phyloP scores from a whole-genome alignment of 805 yeast genomes.

The Starmera dryadoides region DNA sequence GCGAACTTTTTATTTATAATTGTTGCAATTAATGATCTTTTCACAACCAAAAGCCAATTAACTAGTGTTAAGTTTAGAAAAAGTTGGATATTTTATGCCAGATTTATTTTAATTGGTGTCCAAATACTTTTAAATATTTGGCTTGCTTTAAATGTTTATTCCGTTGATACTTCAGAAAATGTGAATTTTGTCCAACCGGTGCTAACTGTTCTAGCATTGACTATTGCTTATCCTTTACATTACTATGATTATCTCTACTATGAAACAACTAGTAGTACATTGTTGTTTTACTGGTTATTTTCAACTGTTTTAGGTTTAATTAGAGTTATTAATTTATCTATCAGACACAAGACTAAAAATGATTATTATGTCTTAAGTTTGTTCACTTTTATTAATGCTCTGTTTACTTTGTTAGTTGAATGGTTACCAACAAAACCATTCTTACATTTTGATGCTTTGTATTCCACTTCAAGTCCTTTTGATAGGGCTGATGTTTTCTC shows the following conservation, averaged over 20 bases:
- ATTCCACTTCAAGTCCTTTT: slow-evolving; percentile 27
- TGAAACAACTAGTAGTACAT: slow-evolving; percentile 55
- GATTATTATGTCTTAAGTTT: slow-evolving; percentile 23
- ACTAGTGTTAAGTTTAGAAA: slow-evolving; percentile 27
- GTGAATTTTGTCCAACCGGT: slow-evolving; percentile 30
- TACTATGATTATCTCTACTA: slow-evolving; percentile 67
- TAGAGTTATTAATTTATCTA: slow-evolving; percentile 31
- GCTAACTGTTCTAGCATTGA: slow-evolving; percentile 32
- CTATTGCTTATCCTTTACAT: slow-evolving; percentile 50
- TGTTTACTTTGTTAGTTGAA: slow-evolving; percentile 25
- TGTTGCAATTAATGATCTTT: slow-evolving; percentile 33
- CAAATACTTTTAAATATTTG: slow-evolving; percentile 23
- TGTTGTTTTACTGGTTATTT: slow-evolving; percentile 73
- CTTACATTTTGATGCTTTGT: slow-evolving; percentile 34
- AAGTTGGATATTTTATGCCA: slow-evolving; percentile 27
- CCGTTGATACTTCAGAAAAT: slow-evolving; percentile 12
- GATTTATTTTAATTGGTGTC: slow-evolving; percentile 25
- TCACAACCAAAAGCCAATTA: slow-evolving; percentile 12
- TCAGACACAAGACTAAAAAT: slow-evolving; percentile 23
- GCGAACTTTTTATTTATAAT: slow-evolving; percentile 35
- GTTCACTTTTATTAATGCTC: slow-evolving; percentile 24
- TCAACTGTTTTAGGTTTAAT: slow-evolving; percentile 39
- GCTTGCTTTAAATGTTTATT: slow-evolving; percentile 14
- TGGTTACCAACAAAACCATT: slow-evolving; percentile 32
- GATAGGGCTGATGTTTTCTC: slow-evolving; percentile 61